These are phyloP conservation scores for Diplodia intermedia DNA, from an alignment of 2,329 filamentous ascomycete genomes.

Conservation along the genomic window DNA sequence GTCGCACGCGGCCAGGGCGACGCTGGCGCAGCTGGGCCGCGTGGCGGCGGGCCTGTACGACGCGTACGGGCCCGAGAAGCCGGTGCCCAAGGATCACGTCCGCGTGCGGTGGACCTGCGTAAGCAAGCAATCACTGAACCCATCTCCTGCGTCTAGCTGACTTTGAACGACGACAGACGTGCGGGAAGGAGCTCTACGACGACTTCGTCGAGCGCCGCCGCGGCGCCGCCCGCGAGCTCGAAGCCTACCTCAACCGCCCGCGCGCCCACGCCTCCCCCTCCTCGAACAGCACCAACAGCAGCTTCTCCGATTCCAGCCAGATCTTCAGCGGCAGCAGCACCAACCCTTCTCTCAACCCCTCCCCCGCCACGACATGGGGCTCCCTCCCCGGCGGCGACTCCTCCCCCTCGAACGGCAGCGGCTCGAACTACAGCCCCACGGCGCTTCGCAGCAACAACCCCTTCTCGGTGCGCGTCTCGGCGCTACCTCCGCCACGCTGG, in stretches of 20 bases:
- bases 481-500: slow-evolving; percentile 42
- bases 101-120: slow-evolving; percentile 49
- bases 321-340: slow-evolving; percentile 39
- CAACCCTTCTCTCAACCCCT: slow-evolving; percentile 39
- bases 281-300: slow-evolving; percentile 34
- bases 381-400: slow-evolving; percentile 36
- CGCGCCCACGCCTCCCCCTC: slow-evolving; percentile 39
- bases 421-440: slow-evolving; percentile 37
- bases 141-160: not conserved
- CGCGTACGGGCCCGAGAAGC: slow-evolving; percentile 42
- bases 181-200: slow-evolving; percentile 47
- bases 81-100: slow-evolving; percentile 41
- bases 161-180: slow-evolving; percentile 38
- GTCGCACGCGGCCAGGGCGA: slow-evolving; percentile 12
- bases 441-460: slow-evolving; percentile 37
- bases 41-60: slow-evolving; percentile 11
- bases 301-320: slow-evolving; percentile 36
- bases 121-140: slow-evolving; percentile 27
- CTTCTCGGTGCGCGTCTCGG: slow-evolving; percentile 40
- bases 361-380: slow-evolving; percentile 42
- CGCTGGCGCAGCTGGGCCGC: slow-evolving; percentile 2
- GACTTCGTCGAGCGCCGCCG: slow-evolving; percentile 48
- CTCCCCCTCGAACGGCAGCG: slow-evolving; percentile 32
- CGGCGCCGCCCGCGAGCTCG: slow-evolving; percentile 49
- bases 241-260: slow-evolving; percentile 48